Percentiles rank a stretch among this genome's conserved stretches.
Conservation (phyloP, 257 asterid genomes). For the Mitragyna speciosa region DNA sequence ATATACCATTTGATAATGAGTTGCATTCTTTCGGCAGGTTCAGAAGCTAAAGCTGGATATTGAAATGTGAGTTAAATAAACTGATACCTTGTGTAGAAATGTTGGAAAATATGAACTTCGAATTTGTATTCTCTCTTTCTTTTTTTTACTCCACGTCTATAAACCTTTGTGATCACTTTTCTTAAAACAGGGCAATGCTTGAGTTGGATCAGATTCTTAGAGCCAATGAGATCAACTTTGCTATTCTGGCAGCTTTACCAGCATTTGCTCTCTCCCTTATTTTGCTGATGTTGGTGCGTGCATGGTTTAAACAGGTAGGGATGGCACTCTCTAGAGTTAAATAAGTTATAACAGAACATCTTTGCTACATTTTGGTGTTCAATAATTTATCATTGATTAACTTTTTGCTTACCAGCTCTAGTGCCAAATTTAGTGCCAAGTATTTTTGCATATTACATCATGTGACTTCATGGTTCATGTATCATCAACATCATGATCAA, state of each 20-base stretch:
- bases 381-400: neutral
- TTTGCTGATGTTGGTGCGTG: conserved; percentile 79
- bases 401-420: neutral
- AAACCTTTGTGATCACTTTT: conserved; percentile 24
- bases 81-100: conserved; percentile 21
- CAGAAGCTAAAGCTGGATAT: conserved; percentile 97
- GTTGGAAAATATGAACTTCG: conserved; percentile 18
- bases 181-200: conserved; percentile 87
- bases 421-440: too few species aligned
- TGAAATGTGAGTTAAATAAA: conserved; percentile 74
- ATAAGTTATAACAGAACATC: neutral
- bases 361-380: neutral
- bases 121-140: neutral
- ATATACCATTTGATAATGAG: conserved; percentile 33
- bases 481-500: too few species aligned
- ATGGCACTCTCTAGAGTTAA: neutral
- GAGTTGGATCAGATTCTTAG: conserved; percentile 98
- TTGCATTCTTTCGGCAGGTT: conserved; percentile 52
- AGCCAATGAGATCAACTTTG: conserved; percentile 99
- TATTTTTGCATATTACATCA: too few species aligned
- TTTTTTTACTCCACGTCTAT: neutral
- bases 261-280: conserved; percentile 83
- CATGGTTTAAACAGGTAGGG: conserved; percentile 86
- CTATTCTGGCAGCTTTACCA: conserved; percentile 98
- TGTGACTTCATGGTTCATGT: too few species aligned